A percentile compares a stretch with the other conserved stretches of the same genome.
These are phyloP conservation scores for Fusarium mundagurra DNA, from an alignment of 2,329 filamentous ascomycete genomes.

Conservation along the genomic window DNA sequence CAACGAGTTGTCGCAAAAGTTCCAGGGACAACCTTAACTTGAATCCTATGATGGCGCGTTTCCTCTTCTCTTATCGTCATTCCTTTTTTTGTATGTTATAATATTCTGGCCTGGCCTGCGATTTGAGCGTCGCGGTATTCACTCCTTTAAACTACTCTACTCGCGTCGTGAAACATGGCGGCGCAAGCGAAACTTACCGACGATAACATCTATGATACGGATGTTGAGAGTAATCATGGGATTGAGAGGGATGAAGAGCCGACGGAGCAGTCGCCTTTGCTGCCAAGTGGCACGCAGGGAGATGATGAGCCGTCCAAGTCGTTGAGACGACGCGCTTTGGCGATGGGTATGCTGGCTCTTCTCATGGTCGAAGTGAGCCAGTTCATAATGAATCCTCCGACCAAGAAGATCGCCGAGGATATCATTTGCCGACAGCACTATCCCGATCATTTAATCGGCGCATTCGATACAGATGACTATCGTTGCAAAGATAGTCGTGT, in stretches of 20 bases:
- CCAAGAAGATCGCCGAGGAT: constrained; percentile 61
- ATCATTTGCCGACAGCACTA: constrained; percentile 63
- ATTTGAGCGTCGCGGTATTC: neutral
- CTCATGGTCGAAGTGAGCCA: constrained; percentile 56
- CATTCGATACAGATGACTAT: constrained; percentile 47
- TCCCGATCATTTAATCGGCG: constrained; percentile 50
- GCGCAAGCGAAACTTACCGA: neutral
- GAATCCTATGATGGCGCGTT: neutral
- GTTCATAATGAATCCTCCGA: constrained; percentile 52
- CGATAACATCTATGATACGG: constrained; percentile 2
- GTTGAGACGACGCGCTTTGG: constrained; percentile 45
- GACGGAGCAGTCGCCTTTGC: constrained; percentile 36
- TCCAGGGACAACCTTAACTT: constrained; percentile 17
- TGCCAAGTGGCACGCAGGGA: constrained; percentile 26
- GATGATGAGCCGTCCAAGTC: constrained; percentile 37
- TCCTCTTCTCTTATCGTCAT: neutral
- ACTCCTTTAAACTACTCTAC: neutral
- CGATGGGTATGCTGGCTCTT: constrained; percentile 51
- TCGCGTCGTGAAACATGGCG: neutral
- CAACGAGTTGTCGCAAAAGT: constrained; percentile 24
- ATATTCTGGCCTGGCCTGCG: neutral
- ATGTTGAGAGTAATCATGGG: constrained; percentile 19
- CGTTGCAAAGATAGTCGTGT: constrained; percentile 61
- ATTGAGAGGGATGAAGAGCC: neutral
- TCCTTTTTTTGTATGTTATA: constrained; percentile 7